phyloP scores from a whole-genome alignment of 352 stramenopile species.

The Globisporangium viniferum region DNA sequence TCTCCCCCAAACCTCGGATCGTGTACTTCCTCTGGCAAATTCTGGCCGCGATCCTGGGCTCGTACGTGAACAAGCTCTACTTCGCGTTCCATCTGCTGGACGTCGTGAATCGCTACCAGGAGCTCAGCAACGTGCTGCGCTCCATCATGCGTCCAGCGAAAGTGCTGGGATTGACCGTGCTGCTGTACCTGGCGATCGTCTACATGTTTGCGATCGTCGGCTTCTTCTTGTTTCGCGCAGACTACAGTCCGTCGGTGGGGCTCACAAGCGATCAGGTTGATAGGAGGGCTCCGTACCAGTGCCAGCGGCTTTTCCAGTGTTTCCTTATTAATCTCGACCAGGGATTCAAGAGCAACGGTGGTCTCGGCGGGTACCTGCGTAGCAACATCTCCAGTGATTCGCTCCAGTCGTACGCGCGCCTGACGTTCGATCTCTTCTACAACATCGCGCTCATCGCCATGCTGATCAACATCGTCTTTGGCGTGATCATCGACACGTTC shows the following conservation, averaged over 20 bases:
- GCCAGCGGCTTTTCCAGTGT: conserved; percentile 66
- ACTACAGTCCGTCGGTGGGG: conserved; percentile 37
- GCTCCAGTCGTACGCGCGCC: conserved; percentile 41
- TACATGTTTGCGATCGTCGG: conserved; percentile 74
- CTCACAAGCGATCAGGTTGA: conserved; percentile 33
- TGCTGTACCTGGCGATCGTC: conserved; percentile 70
- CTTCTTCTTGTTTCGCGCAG: conserved; percentile 70
- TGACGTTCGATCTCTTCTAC: conserved; percentile 65
- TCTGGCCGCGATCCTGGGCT: conserved; percentile 47
- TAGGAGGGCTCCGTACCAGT: conserved; percentile 47
- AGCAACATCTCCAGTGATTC: conserved; percentile 34
- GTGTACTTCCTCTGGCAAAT: conserved; percentile 64
- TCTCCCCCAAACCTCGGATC: conserved; percentile 49
- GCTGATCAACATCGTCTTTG: conserved; percentile 77
- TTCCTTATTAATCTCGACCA: conserved; percentile 73
- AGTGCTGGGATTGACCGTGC: conserved; percentile 49
- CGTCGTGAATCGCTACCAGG: conserved; percentile 75
- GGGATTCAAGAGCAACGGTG: conserved; percentile 63
- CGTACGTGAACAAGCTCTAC: conserved; percentile 72
- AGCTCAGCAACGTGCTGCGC: conserved; percentile 66
- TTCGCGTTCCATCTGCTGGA: conserved; percentile 77
- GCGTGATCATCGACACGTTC: conserved; percentile 82
- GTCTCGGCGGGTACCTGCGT: conserved; percentile 50
- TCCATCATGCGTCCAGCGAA: conserved; percentile 62
- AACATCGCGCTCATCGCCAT: conserved; percentile 70